A percentile compares a stretch with the other conserved stretches of the same genome.
phyloP scores from a whole-genome alignment of 805 yeast genomes.

The Cyberlindnera mrakii region DNA sequence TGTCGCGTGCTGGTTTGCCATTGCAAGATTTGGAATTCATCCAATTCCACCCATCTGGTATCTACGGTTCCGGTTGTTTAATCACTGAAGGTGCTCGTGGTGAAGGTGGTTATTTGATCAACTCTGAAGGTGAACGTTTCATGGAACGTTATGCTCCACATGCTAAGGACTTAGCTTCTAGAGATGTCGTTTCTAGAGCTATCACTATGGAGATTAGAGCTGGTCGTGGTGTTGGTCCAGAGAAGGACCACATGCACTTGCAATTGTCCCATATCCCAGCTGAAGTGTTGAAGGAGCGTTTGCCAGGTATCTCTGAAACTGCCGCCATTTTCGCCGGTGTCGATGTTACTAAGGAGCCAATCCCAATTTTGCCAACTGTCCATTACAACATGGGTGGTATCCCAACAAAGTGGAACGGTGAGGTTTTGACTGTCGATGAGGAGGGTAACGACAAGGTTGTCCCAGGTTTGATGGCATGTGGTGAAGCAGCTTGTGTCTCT shows the following conservation, averaged over 20 bases:
- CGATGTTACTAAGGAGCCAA: slow-evolving; percentile 98
- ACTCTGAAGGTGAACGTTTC: slow-evolving; percentile 97
- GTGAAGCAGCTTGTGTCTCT: slow-evolving; percentile 98
- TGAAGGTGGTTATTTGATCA: slow-evolving; percentile 97
- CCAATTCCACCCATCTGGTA: slow-evolving; percentile 99
- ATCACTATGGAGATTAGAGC: slow-evolving; percentile 98
- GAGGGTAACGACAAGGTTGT: slow-evolving; percentile 86
- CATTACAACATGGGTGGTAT: slow-evolving; percentile 99
- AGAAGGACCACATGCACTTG: slow-evolving; percentile 89
- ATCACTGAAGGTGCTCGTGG: slow-evolving; percentile 99
- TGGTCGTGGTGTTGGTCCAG: slow-evolving; percentile 98
- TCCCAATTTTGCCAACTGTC: slow-evolving; percentile 96
- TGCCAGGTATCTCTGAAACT: slow-evolving; percentile 98
- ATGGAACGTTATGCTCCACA: slow-evolving; percentile 99
- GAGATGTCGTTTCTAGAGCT: slow-evolving; percentile 98
- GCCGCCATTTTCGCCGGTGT: slow-evolving; percentile 99
- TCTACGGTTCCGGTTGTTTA: slow-evolving; percentile 97
- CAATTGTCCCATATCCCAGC: slow-evolving; percentile 95
- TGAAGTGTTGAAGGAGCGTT: slow-evolving; percentile 84
- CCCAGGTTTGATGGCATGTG: slow-evolving; percentile 94
- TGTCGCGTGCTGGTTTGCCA: slow-evolving; percentile 96
- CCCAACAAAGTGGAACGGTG: slow-evolving; percentile 97
- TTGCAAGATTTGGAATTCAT: slow-evolving; percentile 95
- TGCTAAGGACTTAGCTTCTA: slow-evolving; percentile 96
- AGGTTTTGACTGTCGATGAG: slow-evolving; percentile 76